Conservation (phyloP, 2,329 filamentous ascomycete species). For the Xylariaceae sp. region DNA sequence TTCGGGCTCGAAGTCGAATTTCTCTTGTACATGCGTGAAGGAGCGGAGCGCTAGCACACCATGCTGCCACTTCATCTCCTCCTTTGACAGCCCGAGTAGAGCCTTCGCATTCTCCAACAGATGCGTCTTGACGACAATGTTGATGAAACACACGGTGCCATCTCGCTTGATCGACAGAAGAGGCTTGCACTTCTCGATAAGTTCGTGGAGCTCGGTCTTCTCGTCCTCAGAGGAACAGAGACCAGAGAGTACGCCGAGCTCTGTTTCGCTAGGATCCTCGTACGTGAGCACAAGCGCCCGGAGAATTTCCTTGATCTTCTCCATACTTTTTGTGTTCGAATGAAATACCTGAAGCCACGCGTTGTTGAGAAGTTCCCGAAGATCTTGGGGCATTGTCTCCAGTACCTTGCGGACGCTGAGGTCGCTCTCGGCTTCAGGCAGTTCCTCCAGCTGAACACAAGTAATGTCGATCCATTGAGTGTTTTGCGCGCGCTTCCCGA, state of each 20-base stretch:
- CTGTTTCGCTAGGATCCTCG: conserved; percentile 34
- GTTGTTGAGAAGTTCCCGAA: conserved; percentile 31
- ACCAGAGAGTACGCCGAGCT: conserved; percentile 34
- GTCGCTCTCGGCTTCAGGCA: conserved; percentile 33
- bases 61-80: conserved; percentile 38
- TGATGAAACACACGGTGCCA: conserved; percentile 27
- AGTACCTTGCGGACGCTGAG: conserved; percentile 34
- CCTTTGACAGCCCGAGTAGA: conserved; percentile 31
- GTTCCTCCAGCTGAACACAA: conserved; percentile 35
- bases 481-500: conserved; percentile 37
- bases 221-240: conserved; percentile 27
- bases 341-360: conserved; percentile 35
- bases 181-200: conserved; percentile 36
- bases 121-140: conserved; percentile 33
- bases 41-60: conserved; percentile 35
- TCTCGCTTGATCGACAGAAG: conserved; percentile 23
- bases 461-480: conserved; percentile 42
- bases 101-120: conserved; percentile 33
- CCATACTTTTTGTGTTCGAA: conserved; percentile 25
- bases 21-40: conserved; percentile 33
- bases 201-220: conserved; percentile 27
- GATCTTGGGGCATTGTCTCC: conserved; percentile 35
- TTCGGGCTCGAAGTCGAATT: conserved; percentile 25
- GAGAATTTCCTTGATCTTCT: conserved; percentile 39
- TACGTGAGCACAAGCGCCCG: conserved; percentile 37